Conservation (phyloP, 371 early-diverging fungal genomes). For the Capillidium heterosporum region DNA sequence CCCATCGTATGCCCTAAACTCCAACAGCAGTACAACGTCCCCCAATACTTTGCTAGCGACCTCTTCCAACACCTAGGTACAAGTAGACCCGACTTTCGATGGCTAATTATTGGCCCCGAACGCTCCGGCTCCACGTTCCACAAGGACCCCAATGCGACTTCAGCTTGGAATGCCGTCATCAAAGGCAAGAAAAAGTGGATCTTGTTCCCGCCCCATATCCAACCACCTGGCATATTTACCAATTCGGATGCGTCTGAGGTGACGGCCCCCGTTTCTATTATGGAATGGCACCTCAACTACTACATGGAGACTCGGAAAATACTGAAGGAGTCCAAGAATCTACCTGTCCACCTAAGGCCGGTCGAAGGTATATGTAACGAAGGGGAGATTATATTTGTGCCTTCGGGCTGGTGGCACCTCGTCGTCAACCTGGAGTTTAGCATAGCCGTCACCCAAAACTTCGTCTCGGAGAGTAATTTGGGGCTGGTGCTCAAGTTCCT, state of each 20-base stretch:
- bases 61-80: slow-evolving; percentile 25
- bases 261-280: slow-evolving; percentile 38
- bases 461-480: slow-evolving; percentile 31
- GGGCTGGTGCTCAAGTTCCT: slow-evolving; percentile 29
- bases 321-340: too few species aligned
- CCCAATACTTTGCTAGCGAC: slow-evolving; percentile 36
- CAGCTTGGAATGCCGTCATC: slow-evolving; percentile 53
- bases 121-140: slow-evolving; percentile 42
- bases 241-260: slow-evolving; percentile 40
- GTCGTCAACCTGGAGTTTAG: slow-evolving; percentile 44
- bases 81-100: slow-evolving; percentile 40
- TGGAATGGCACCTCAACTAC: slow-evolving; percentile 39
- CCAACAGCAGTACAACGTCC: slow-evolving; percentile 28
- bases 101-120: slow-evolving; percentile 48
- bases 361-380: slow-evolving; percentile 34
- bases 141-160: slow-evolving; percentile 46
- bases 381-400: slow-evolving; percentile 49
- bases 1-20: slow-evolving; percentile 20
- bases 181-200: slow-evolving; percentile 36
- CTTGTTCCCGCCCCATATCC: slow-evolving; percentile 34
- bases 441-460: slow-evolving; percentile 51
- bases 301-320: slow-evolving; percentile 16
- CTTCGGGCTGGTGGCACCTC: slow-evolving; percentile 55
- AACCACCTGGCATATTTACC: slow-evolving; percentile 51
- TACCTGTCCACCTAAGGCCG: slow-evolving; percentile 14